A percentile compares a stretch with the other conserved stretches of the same genome.
These are phyloP conservation scores for Erysimum cheiri DNA, from an alignment of 441 rosid species.

Conservation along the genomic window DNA sequence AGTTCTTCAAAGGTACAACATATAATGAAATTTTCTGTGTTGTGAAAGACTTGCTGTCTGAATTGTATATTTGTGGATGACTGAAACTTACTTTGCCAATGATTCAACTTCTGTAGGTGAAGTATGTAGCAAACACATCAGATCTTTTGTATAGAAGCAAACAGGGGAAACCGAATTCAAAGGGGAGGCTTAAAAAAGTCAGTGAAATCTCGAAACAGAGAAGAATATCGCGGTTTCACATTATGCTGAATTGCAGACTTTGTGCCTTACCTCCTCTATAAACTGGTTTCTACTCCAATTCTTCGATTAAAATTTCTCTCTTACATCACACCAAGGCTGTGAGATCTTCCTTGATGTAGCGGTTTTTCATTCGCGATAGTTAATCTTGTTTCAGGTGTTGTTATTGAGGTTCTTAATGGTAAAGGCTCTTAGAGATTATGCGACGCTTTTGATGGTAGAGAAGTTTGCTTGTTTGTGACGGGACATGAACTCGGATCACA, in stretches of 20 bases:
- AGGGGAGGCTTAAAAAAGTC: conserved; percentile 40
- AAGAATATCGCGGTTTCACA: conserved; percentile 35
- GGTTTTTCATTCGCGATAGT: background rate
- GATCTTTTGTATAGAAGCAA: conserved; percentile 69
- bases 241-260: conserved; percentile 38
- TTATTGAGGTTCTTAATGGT: conserved; percentile 18
- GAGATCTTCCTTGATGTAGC: conserved; percentile 2
- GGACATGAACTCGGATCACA: conserved; percentile 24
- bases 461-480: conserved; percentile 7
- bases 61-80: background rate
- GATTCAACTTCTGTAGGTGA: conserved; percentile 59
- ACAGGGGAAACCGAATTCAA: conserved; percentile 39
- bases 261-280: conserved; percentile 28
- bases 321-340: conserved; percentile 7
- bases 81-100: conserved; percentile 21
- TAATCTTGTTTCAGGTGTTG: conserved; percentile 27
- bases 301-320: background rate
- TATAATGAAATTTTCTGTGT: background rate
- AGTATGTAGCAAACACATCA: conserved; percentile 85
- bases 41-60: background rate
- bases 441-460: conserved; percentile 25
- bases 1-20: conserved; percentile 77
- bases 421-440: conserved; percentile 11
- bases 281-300: conserved; percentile 13
- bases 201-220: conserved; percentile 33